Percentiles rank a stretch among this genome's conserved stretches.
Evolutionary conservation across 2,329 filamentous ascomycete genomes (phyloP).

Genomic region (Biscogniauxia sp.): DNA sequence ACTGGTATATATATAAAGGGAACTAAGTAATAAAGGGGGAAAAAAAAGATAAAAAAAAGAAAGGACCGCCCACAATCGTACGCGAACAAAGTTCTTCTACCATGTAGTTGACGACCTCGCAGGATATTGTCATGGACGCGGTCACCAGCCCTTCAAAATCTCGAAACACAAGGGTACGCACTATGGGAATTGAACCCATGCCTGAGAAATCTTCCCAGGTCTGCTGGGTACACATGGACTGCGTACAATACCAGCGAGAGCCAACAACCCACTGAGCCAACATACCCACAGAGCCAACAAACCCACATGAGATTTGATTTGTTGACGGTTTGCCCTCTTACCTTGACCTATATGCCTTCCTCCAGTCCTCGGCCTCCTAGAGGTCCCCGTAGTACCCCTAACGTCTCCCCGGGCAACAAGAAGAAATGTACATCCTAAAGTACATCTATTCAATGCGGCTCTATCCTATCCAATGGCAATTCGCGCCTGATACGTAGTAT

Average conservation of each 20-base stretch:
- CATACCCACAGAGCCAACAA: not conserved
- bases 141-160: not conserved
- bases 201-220: not conserved
- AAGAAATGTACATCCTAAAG: too few species aligned
- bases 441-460: too few species aligned
- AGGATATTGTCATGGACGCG: not conserved
- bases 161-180: not conserved
- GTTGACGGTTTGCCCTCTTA: not conserved
- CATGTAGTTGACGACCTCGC: too few species aligned
- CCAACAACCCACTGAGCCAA: not conserved
- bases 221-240: not conserved
- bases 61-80: not conserved
- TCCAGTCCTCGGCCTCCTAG: not conserved
- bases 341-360: not conserved
- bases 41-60: not conserved
- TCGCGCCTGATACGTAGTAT: too few species aligned
- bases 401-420: too few species aligned
- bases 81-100: too few species aligned
- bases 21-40: not conserved
- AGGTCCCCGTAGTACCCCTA: not conserved
- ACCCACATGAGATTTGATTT: not conserved
- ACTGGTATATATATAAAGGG: not conserved
- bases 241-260: not conserved
- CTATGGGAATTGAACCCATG: not conserved
- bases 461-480: not conserved